Evolutionary conservation across 208 protist species (phyloP).

Genomic region (Trypanosomatidae sp.): DNA sequence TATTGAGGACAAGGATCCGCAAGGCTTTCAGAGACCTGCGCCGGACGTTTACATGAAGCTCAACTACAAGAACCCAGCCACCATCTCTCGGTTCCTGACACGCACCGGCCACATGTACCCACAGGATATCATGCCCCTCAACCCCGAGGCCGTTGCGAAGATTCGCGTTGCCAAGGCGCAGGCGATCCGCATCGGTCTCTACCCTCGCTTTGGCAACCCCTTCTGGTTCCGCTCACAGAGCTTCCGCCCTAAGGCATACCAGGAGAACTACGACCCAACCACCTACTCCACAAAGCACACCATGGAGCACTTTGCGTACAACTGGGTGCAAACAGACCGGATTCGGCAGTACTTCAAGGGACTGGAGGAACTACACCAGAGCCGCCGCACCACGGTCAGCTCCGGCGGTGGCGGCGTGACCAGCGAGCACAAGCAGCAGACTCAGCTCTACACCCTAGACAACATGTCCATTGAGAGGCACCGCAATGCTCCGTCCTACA

Average conservation of each 20-base stretch:
- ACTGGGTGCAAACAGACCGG: slow-evolving; percentile 89
- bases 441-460: slow-evolving; percentile 65
- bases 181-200: slow-evolving; percentile 86
- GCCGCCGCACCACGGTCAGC: slow-evolving; percentile 30
- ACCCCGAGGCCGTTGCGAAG: slow-evolving; percentile 84
- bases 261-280: slow-evolving; percentile 89
- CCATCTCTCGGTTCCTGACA: slow-evolving; percentile 87
- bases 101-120: slow-evolving; percentile 90
- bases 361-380: slow-evolving; percentile 53
- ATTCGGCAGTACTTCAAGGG: slow-evolving; percentile 84
- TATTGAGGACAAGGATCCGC: slow-evolving; percentile 83
- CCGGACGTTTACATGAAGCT: slow-evolving; percentile 93
- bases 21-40: slow-evolving; percentile 71
- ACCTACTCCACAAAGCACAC: slow-evolving; percentile 90
- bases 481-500: slow-evolving; percentile 61
- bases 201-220: slow-evolving; percentile 89
- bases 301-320: slow-evolving; percentile 91
- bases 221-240: slow-evolving; percentile 88
- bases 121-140: slow-evolving; percentile 81
- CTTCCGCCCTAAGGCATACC: slow-evolving; percentile 83
- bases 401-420: slow-evolving; percentile 55
- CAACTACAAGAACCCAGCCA: slow-evolving; percentile 92
- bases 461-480: slow-evolving; percentile 58
- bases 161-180: slow-evolving; percentile 81
- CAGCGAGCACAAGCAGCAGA: slow-evolving; percentile 75